Evolutionary conservation across 148 eudicot species (phyloP).

Genomic region (Vaccinium vitisidaea): DNA sequence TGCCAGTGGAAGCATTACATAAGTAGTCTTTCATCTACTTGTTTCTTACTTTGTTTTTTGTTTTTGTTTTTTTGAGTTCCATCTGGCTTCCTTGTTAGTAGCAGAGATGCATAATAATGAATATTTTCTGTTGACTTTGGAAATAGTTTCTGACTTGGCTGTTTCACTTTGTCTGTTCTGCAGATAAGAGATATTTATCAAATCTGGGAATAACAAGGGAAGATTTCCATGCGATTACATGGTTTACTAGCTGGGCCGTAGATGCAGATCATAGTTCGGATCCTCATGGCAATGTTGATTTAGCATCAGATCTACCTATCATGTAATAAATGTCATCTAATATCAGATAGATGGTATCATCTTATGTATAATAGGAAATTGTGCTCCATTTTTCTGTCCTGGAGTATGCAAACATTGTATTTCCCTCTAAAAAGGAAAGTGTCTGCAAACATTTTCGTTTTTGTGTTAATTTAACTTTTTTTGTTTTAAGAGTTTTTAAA

Average conservation of each 20-base stretch:
- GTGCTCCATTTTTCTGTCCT: not conserved
- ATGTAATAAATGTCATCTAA: slow-evolving; percentile 22
- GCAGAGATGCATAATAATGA: not conserved
- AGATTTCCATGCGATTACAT: slow-evolving; percentile 82
- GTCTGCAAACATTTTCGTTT: not conserved
- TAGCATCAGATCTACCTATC: slow-evolving; percentile 21
- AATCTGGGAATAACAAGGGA: slow-evolving; percentile 60
- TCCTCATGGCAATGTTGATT: slow-evolving; percentile 27
- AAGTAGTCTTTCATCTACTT: slow-evolving; percentile 36
- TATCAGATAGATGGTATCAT: not conserved
- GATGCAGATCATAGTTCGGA: slow-evolving; percentile 84
- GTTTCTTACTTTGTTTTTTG: not conserved
- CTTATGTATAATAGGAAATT: not conserved
- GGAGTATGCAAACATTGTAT: not conserved
- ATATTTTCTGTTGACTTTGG: not conserved
- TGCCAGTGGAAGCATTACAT: slow-evolving; percentile 96
- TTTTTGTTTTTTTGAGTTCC: not conserved
- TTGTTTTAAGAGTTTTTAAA: not conserved
- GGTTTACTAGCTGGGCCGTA: slow-evolving; percentile 99
- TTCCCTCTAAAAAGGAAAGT: not conserved
- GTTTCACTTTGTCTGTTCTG: slow-evolving; percentile 13
- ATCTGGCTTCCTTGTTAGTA: not conserved
- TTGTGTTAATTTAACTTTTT: not conserved
- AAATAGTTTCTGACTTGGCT: not conserved
- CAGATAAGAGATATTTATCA: slow-evolving; percentile 63